These are phyloP conservation scores for Pelargonium myrrhifolium DNA, from an alignment of 441 rosid species.

Conservation along the genomic window DNA sequence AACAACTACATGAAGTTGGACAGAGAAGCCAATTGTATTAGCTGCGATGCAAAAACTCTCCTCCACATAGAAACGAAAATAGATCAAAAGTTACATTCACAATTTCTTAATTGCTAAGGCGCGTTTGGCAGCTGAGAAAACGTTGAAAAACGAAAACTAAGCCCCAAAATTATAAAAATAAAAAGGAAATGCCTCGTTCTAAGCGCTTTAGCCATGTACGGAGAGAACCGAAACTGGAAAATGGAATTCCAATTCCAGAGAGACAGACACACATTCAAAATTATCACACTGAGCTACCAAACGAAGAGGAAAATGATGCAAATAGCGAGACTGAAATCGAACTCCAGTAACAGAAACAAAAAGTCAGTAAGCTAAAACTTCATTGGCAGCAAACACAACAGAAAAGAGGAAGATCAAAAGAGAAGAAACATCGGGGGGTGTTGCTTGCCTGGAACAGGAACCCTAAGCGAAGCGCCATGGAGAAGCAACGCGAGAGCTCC, in stretches of 20 bases:
- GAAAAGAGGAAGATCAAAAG: not conserved
- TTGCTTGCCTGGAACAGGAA: constrained; percentile 34
- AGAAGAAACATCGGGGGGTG: constrained; percentile 1
- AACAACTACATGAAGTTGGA: not conserved
- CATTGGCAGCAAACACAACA: not conserved
- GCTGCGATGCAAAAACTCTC: not conserved
- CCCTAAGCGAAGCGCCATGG: constrained; percentile 9
- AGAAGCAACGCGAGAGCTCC: constrained; percentile 21
- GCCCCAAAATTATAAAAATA: not conserved
- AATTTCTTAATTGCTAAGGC: not conserved
- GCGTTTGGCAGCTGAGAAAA: not conserved
- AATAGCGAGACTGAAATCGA: not conserved
- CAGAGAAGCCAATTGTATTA: not conserved
- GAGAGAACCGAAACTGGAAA: not conserved
- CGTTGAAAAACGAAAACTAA: not conserved
- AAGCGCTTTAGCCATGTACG: not conserved
- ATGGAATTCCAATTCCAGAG: not conserved
- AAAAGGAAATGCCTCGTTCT: not conserved
- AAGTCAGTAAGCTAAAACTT: not conserved
- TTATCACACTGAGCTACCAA: constrained; percentile 9
- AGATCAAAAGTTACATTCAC: not conserved
- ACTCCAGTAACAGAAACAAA: too few relatives aligned
- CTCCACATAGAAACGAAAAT: not conserved
- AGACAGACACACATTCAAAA: not conserved
- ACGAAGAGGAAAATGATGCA: not conserved